phyloP scores from a whole-genome alignment of 2,329 filamentous ascomycete species.

The Trichoderma sp. region DNA sequence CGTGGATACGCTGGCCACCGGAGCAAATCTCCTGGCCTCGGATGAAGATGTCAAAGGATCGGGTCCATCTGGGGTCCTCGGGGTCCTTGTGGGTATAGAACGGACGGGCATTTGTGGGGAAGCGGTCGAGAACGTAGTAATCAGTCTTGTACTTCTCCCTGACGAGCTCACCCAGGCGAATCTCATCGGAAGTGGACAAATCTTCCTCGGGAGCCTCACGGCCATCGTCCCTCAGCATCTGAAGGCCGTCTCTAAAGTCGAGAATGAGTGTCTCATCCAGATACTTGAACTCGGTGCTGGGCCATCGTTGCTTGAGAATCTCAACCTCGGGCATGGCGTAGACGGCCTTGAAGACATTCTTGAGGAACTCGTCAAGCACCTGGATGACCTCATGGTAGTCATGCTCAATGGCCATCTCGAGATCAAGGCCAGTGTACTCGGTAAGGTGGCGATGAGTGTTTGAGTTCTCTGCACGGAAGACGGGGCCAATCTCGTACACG shows the following conservation, averaged over 20 bases:
- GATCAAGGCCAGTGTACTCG: slow-evolving; percentile 88
- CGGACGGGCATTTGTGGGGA: slow-evolving; percentile 78
- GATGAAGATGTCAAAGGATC: slow-evolving; percentile 94
- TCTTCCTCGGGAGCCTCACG: slow-evolving; percentile 76
- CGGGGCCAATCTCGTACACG: slow-evolving; percentile 72
- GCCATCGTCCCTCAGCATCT: slow-evolving; percentile 80
- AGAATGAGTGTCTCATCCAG: slow-evolving; percentile 82
- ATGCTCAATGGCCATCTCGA: slow-evolving; percentile 88
- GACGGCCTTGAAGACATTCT: slow-evolving; percentile 61
- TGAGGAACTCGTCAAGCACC: slow-evolving; percentile 77
- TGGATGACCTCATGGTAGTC: slow-evolving; percentile 87
- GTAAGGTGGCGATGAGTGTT: slow-evolving; percentile 94
- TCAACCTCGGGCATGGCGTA: slow-evolving; percentile 67
- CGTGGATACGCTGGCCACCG: slow-evolving; percentile 90
- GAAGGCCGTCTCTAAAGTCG: slow-evolving; percentile 75
- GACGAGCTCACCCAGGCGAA: slow-evolving; percentile 79
- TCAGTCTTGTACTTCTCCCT: slow-evolving; percentile 86
- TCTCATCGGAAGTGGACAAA: slow-evolving; percentile 81
- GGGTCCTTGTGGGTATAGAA: slow-evolving; percentile 91
- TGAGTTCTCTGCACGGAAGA: slow-evolving; percentile 93
- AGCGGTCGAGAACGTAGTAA: slow-evolving; percentile 94
- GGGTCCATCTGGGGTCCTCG: slow-evolving; percentile 71
- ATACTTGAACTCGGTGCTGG: slow-evolving; percentile 84
- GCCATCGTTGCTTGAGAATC: slow-evolving; percentile 78
- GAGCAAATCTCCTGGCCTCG: slow-evolving; percentile 91